A percentile compares a stretch with the other conserved stretches of the same genome.
These are phyloP conservation scores for Penicillium corylophilum DNA, from an alignment of 2,329 filamentous ascomycete species.

Conservation along the genomic window DNA sequence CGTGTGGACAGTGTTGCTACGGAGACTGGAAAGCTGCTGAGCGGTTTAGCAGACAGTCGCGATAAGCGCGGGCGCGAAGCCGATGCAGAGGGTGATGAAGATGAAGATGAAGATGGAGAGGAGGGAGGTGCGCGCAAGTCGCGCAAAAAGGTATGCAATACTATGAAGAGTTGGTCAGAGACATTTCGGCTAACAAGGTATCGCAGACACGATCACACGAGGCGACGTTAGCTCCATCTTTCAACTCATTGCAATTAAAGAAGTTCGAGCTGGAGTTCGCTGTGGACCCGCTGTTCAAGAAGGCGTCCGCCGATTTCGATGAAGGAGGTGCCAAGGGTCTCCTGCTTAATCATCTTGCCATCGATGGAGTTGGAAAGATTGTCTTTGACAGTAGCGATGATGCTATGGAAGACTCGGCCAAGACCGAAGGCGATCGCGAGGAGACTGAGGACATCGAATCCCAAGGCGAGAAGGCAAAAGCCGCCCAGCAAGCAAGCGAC, in stretches of 20 bases:
- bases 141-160: constrained; percentile 66
- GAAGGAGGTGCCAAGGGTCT: constrained; percentile 96
- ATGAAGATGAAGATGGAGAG: constrained; percentile 61
- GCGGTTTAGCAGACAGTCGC: constrained; percentile 76
- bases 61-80: constrained; percentile 68
- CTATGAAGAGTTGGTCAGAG: too few relatives aligned
- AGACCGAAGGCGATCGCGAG: constrained; percentile 36
- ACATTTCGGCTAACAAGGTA: not conserved
- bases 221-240: constrained; percentile 86
- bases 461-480: constrained; percentile 43
- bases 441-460: constrained; percentile 49
- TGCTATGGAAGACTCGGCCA: constrained; percentile 53
- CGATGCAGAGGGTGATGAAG: constrained; percentile 63
- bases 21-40: constrained; percentile 91
- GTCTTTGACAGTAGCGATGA: constrained; percentile 99
- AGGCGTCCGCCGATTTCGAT: constrained; percentile 96
- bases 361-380: constrained; percentile 86
- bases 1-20: constrained; percentile 97
- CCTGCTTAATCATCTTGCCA: constrained; percentile 92
- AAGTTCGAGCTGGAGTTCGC: constrained; percentile 97
- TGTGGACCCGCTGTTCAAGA: constrained; percentile 98
- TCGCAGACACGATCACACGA: constrained; percentile 72
- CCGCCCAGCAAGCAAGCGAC: constrained; percentile 34
- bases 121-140: constrained; percentile 51
- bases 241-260: constrained; percentile 85